Percentiles rank a stretch among this genome's conserved stretches.
Evolutionary conservation across 169 alveolate genomes (phyloP).

Genomic region (Miamiensis avidus): DNA sequence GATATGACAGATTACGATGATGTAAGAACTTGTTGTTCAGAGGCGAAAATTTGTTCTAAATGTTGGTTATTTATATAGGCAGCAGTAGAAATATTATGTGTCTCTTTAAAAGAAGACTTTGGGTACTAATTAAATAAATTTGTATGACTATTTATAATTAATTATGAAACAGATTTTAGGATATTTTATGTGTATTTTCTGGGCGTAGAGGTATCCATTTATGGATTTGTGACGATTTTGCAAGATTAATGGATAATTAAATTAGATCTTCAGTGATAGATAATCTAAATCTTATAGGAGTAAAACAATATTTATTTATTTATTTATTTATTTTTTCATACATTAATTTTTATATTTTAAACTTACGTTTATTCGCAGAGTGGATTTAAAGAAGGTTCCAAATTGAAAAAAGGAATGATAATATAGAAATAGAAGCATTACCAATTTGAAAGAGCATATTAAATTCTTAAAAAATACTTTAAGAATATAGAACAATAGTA

Average conservation of each 20-base stretch:
- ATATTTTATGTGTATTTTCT: constrained; percentile 95
- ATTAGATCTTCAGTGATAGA: constrained; percentile 78
- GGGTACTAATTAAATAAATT: constrained; percentile 37
- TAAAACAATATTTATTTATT: background rate
- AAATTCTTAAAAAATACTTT: too few species aligned
- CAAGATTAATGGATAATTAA: constrained; percentile 69
- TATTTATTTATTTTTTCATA: background rate
- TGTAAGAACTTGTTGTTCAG: constrained; percentile 97
- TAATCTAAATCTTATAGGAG: constrained; percentile 51
- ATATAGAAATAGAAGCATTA: background rate
- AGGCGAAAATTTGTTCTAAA: constrained; percentile 93
- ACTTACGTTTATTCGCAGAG: background rate
- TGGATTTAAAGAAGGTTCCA: background rate
- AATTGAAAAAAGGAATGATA: background rate
- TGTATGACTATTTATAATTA: background rate
- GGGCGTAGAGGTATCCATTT: constrained; percentile 99
- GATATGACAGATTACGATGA: constrained; percentile 99
- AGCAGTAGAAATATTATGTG: constrained; percentile 78
- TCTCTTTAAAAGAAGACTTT: constrained; percentile 91
- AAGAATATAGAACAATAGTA: background rate
- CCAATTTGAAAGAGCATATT: background rate
- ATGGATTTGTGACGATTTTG: constrained; percentile 95
- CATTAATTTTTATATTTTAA: background rate
- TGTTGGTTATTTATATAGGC: constrained; percentile 92
- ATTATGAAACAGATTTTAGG: constrained; percentile 69